Conservation (phyloP, 176 grass and related monocot genomes). For the Eleusine indica region DNA sequence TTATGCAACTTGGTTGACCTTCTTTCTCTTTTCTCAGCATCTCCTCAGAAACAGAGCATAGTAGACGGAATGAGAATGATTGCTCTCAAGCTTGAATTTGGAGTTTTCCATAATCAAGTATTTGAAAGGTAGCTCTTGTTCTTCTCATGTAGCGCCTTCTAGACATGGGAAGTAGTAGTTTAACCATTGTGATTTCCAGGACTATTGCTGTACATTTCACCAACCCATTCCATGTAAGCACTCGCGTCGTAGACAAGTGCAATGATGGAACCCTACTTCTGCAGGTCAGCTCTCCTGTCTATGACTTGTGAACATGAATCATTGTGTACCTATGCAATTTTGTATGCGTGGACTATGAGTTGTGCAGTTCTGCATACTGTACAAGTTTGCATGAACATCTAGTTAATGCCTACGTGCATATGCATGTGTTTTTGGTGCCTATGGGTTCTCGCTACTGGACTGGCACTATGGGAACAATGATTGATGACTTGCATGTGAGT, state of each 20-base stretch:
- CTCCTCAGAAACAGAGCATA: constrained; percentile 76
- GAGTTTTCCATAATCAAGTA: constrained; percentile 93
- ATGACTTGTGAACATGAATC: neutral
- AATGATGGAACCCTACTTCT: constrained; percentile 89
- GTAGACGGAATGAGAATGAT: constrained; percentile 99
- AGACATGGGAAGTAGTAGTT: constrained; percentile 14
- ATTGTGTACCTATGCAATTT: neutral
- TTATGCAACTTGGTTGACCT: constrained; percentile 8
- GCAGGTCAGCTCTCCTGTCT: constrained; percentile 60
- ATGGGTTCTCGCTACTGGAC: neutral
- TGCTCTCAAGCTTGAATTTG: constrained; percentile 99
- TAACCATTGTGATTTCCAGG: constrained; percentile 57
- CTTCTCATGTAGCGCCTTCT: constrained; percentile 20
- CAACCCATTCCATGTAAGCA: constrained; percentile 89
- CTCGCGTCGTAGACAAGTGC: constrained; percentile 74
- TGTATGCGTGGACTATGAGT: neutral
- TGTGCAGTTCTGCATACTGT: neutral
- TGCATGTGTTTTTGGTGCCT: neutral
- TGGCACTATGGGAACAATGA: neutral
- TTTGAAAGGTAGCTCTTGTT: constrained; percentile 80
- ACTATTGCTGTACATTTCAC: constrained; percentile 98
- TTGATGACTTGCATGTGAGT: neutral
- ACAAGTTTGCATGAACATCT: neutral
- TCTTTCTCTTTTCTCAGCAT: constrained; percentile 59
- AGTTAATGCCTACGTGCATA: neutral